phyloP scores from a whole-genome alignment of 768 basidiomycete genomes.

The Boletellus ananas region DNA sequence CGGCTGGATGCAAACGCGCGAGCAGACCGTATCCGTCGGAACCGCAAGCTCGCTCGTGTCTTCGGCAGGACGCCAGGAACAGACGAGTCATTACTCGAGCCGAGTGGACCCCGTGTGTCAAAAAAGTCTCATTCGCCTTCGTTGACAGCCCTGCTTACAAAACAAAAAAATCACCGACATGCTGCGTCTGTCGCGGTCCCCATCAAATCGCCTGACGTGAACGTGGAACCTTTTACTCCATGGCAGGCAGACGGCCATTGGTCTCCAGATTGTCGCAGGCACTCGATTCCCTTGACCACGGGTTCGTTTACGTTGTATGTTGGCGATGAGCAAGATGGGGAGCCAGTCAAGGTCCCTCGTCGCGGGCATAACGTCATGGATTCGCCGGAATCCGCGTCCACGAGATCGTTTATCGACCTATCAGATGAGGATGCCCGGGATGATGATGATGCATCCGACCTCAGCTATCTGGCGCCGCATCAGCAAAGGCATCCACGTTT shows the following conservation, averaged over 20 bases:
- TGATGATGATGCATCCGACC: slow-evolving; percentile 32
- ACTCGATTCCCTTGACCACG: slow-evolving; percentile 54
- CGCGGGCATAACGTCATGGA: slow-evolving; percentile 9
- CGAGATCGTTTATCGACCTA: slow-evolving; percentile 56
- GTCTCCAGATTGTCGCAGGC: slow-evolving; percentile 39
- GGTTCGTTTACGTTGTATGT: slow-evolving; percentile 37
- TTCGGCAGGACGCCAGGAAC: slow-evolving; percentile 65
- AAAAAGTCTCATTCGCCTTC: slow-evolving; percentile 25
- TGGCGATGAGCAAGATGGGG: slow-evolving; percentile 7
- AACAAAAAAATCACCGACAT: slow-evolving; percentile 29
- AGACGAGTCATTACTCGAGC: slow-evolving; percentile 29
- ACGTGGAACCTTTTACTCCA: slow-evolving; percentile 23
- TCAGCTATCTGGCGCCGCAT: slow-evolving; percentile 29
- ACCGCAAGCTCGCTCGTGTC: slow-evolving; percentile 77
- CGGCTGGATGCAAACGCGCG: slow-evolving; percentile 60
- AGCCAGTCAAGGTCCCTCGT: not conserved
- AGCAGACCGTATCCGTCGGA: slow-evolving; percentile 65
- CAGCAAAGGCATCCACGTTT: slow-evolving; percentile 19
- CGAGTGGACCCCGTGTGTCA: slow-evolving; percentile 22
- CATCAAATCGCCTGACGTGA: slow-evolving; percentile 15
- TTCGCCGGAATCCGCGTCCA: slow-evolving; percentile 24
- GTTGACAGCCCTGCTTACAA: slow-evolving; percentile 28
- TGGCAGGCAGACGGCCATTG: slow-evolving; percentile 36
- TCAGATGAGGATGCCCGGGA: slow-evolving; percentile 57
- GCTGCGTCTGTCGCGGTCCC: slow-evolving; percentile 31